Evolutionary conservation across 306 rosid genomes (phyloP), one percentile per base, ranked within the genome.

Genomic region (Coriaria nepalensis): DNA sequence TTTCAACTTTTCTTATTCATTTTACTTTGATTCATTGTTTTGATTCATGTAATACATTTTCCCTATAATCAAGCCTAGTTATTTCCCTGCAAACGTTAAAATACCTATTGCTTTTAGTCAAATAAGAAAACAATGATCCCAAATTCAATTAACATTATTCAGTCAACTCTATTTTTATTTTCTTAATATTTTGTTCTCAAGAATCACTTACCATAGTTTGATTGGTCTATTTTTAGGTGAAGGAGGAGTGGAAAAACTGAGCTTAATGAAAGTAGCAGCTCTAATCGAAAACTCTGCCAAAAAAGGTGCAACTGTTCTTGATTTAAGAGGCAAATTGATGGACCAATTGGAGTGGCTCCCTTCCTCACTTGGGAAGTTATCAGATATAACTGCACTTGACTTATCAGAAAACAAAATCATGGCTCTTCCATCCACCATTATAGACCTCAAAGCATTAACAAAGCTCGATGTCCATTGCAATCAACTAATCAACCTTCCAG

Each of bases 331-430:
- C n/a, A 90, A 71, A 37, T 75, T 88, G 62, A 66, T 50, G 67
- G 97, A 90, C 43, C 81, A 71, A 67, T 49, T 73, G 79, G 94
- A 90, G 52, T 84, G 87, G 87, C 85, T 90, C 64, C 97, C 97
- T 2, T 8, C 75, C 8, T 84, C 97, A 40, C 76, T 90, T 55
- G 94, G 97, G 59, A 90, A 90, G 52, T 64, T 90, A 61, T 74
- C 78, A 50, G 60, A 57, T 52, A 67, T 84, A 34, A 62, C 78
- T 55, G 76, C 78, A 61, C 10, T 90, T 36, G 82, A 79, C 76
- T 48, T 90, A 49, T 84, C 95, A 35, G 94, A 84, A 65, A 90
- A 90, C 68, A 65, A 72, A 50, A 75, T 90, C 67, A 75, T 78
- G 88, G 93, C 87, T 60, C 93, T 90, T 68, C 95, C 95, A 53